Percentiles rank a stretch among this genome's conserved stretches.
Conservation (phyloP, 192 early-diverging fungal genomes). For the Pecoramyces ruminantium region DNA sequence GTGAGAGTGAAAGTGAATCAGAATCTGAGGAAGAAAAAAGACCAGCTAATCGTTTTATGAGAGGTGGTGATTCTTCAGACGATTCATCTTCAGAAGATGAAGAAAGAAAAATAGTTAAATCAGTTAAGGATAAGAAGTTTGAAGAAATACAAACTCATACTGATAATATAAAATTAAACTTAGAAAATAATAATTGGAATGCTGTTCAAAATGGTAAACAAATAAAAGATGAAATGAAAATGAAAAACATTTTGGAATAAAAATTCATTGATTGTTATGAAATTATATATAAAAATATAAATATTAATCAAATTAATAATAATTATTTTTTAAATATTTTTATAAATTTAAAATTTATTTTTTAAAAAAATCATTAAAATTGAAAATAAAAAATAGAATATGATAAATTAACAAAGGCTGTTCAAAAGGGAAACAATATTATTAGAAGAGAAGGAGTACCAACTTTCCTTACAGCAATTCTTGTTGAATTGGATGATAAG, state of each 20-base stretch:
- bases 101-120: conserved; percentile 56
- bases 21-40: conserved; percentile 1
- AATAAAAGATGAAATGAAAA: not conserved
- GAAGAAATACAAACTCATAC: conserved; percentile 60
- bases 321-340: too few species aligned
- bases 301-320: too few species aligned
- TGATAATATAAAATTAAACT: conserved; percentile 47
- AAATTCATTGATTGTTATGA: too few species aligned
- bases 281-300: too few species aligned
- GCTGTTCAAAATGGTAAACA: conserved; percentile 49
- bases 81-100: conserved; percentile 16
- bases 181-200: conserved; percentile 84
- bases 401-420: conserved; percentile 58
- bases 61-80: conserved; percentile 1
- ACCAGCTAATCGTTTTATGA: not conserved
- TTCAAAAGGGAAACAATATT: conserved; percentile 40
- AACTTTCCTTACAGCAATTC: conserved; percentile 51
- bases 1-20: not conserved
- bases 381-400: too few species aligned
- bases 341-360: too few species aligned
- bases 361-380: too few species aligned
- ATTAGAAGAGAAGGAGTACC: conserved; percentile 27
- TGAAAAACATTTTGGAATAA: too few species aligned
- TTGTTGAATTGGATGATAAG: conserved; percentile 62
- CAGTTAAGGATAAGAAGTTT: conserved; percentile 69